These are phyloP conservation scores for Oryza glumipatula DNA, from an alignment of 176 grass and related monocot species.

Conservation along the genomic window DNA sequence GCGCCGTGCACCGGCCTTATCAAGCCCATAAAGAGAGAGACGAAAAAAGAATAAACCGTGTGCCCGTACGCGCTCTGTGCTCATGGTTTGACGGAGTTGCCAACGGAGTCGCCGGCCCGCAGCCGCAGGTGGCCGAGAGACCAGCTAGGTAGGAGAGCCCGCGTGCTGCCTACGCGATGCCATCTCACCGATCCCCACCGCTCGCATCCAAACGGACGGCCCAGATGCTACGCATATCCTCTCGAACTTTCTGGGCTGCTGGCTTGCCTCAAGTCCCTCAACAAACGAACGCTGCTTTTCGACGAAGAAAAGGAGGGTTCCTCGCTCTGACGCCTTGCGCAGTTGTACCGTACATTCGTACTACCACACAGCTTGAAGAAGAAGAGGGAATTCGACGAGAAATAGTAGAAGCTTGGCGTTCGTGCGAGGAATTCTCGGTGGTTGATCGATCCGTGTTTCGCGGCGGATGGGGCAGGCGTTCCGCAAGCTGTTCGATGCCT, in stretches of 20 bases:
- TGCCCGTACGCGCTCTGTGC: neutral
- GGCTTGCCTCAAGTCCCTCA: neutral
- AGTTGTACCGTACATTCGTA: neutral
- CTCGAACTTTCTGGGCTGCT: slow-evolving; percentile 17
- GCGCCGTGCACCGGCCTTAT: too few relatives aligned
- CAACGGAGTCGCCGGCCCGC: neutral
- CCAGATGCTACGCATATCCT: neutral
- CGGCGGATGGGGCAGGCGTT: slow-evolving; percentile 75
- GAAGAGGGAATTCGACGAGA: neutral
- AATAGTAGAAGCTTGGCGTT: neutral
- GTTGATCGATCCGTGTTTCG: neutral
- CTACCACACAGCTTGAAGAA: slow-evolving; percentile 3
- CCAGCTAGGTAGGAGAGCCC: neutral
- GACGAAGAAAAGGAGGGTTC: neutral
- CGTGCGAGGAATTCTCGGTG: neutral
- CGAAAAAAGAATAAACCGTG: neutral
- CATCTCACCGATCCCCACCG: slow-evolving; percentile 34
- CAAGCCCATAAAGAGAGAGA: too few relatives aligned
- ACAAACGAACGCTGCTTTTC: slow-evolving; percentile 9
- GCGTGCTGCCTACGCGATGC: slow-evolving; percentile 49
- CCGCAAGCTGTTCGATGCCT: slow-evolving; percentile 80
- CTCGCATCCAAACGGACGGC: slow-evolving; percentile 9
- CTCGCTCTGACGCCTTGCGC: neutral
- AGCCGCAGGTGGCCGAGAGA: neutral
- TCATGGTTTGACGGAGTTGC: neutral